Conservation (phyloP, 805 yeast species). For the Torulaspora gathmanii region DNA sequence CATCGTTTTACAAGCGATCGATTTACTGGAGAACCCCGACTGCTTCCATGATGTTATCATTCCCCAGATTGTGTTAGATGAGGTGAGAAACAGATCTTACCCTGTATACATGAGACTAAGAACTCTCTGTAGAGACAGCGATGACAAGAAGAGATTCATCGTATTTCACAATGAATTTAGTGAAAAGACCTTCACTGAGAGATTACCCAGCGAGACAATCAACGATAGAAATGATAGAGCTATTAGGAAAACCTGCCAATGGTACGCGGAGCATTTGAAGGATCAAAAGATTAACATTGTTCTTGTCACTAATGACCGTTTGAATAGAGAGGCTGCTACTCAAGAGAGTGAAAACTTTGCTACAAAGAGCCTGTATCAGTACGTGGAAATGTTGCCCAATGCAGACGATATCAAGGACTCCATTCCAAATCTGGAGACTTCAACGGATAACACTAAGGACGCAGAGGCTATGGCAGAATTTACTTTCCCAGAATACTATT, state of each 20-base stretch:
- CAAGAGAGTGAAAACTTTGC: constrained; percentile 42
- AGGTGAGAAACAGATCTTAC: constrained; percentile 78
- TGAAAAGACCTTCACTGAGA: constrained; percentile 59
- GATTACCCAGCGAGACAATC: constrained; percentile 62
- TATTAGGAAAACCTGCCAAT: constrained; percentile 66
- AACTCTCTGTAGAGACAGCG: constrained; percentile 55
- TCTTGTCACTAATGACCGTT: constrained; percentile 72
- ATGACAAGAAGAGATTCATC: constrained; percentile 67
- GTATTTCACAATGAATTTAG: constrained; percentile 93
- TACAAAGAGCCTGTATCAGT: constrained; percentile 60
- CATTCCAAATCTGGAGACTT: constrained; percentile 54
- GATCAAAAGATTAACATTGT: constrained; percentile 43
- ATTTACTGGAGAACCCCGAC: constrained; percentile 69
- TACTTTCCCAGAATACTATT: constrained; percentile 70
- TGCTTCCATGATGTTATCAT: constrained; percentile 84
- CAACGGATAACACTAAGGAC: constrained; percentile 20
- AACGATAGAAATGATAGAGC: constrained; percentile 92
- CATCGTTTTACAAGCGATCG: constrained; percentile 82
- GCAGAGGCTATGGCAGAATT: constrained; percentile 42
- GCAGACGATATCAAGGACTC: constrained; percentile 72
- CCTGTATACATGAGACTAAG: constrained; percentile 86
- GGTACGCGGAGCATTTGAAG: constrained; percentile 66
- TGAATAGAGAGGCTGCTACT: constrained; percentile 55
- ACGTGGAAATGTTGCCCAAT: constrained; percentile 65
- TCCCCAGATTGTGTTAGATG: constrained; percentile 95